Evolutionary conservation across 2,329 filamentous ascomycete species (phyloP), one percentile per base, ranked within the genome.

Genomic region (Monilinia fructigena): DNA sequence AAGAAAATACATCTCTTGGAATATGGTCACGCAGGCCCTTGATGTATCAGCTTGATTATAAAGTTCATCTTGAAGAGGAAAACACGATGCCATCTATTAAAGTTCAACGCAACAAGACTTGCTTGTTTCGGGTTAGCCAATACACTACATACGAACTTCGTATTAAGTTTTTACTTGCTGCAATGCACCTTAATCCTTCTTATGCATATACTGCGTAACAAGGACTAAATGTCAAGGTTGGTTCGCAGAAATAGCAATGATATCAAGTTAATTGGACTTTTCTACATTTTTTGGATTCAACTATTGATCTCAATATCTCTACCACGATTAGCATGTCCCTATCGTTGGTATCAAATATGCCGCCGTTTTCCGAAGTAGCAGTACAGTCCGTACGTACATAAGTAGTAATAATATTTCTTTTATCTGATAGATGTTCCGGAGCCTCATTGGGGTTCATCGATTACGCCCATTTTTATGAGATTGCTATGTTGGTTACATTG

Each of bases 361-460:
- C 63, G 63, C 47, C 54, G 47, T 45, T 60, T 60, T 38, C 55
- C 63, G 47, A 50, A 55, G 52, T 23, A 10, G 16, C 16, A 53
- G 31, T 35, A 7, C 31, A 6, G 31, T 35, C 31, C 4, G 31
- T 35, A 35, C 3, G 31, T 35, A 35, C 5, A 35, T 7, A 35
- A 35, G 7, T 16, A 35, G 7, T 16, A 28, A 12, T 38, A 18
- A 56, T 42, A n/a, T 26, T 38, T 45, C 4, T 26, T 26, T 16
- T 52, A 38, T 40, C 31, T 4, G 26, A 8, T 11, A 54, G n/a
- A 48, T 38, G 35, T 63, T n/a, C 50, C 61, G 56, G 62, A 64
- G 62, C 52, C 62, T 64, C 62, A 56, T 40, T 42, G 12, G 12
- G 12, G 20, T 48, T n/a, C 20, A 11, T 31, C n/a, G 14, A 48